These are phyloP conservation scores for Elaeagnus macrophylla DNA, from an alignment of 306 rosid genomes.

Conservation along the genomic window DNA sequence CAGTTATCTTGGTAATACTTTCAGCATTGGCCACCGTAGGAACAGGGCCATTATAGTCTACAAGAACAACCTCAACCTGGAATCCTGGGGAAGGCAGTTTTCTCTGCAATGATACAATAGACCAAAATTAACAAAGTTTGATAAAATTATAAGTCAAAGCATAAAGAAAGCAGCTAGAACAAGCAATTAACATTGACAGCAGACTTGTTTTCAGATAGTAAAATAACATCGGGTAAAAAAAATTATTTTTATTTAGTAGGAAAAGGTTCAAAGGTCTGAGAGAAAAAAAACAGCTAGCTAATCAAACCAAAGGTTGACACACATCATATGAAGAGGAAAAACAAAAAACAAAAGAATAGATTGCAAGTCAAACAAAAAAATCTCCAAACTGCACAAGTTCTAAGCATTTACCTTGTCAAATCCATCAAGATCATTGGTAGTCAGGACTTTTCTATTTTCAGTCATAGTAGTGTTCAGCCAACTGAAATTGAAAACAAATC, in stretches of 20 bases:
- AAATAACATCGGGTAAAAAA: too few species aligned
- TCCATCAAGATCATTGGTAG: constrained; percentile 74
- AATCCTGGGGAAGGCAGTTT: constrained; percentile 96
- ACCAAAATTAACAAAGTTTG: constrained; percentile 3
- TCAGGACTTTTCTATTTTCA: constrained; percentile 73
- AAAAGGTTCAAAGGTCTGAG: too few species aligned
- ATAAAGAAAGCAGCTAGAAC: too few species aligned
- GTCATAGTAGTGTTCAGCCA: constrained; percentile 95
- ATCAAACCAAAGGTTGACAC: too few species aligned
- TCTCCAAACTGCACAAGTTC: constrained; percentile 5
- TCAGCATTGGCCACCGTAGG: constrained; percentile 31
- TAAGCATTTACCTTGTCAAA: constrained; percentile 68
- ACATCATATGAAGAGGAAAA: too few species aligned
- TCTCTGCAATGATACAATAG: constrained; percentile 43
- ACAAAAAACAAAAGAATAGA: not conserved
- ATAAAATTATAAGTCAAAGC: not conserved
- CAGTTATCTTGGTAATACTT: constrained; percentile 37
- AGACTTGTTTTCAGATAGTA: too few species aligned
- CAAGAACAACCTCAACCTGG: constrained; percentile 80
- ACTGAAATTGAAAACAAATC: constrained; percentile 34
- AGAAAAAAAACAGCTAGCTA: too few species aligned
- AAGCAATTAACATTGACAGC: too few species aligned
- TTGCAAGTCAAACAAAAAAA: constrained; percentile 1
- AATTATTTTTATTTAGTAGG: too few species aligned
- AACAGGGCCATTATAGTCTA: constrained; percentile 41